Evolutionary conservation across 148 eudicot species (phyloP), one percentile per base, ranked within the genome.

Genomic region (Rhododendron henanense): DNA sequence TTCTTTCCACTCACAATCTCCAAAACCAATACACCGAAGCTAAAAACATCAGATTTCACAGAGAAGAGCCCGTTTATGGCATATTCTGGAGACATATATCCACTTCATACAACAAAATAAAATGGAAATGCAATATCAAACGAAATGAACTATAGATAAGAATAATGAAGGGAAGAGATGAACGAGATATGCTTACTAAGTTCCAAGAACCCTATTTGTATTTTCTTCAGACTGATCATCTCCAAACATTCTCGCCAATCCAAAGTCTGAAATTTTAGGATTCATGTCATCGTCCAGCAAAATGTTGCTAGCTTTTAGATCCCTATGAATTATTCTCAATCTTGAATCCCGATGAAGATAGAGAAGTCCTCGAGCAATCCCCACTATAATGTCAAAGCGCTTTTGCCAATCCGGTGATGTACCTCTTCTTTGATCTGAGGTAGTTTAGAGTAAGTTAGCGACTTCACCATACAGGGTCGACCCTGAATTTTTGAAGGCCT

Each of bases 291-390:
- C 1, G 59, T 53, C 59, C 0, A 53, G 59, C 59, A 57, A 19
- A 57, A 57, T 50, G 44, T 41, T 41, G 44, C 44, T 41, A 41
- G 44, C 7, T 41, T 41, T 89, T 2, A 89, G 84, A 85, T 89
- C 90, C 75, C 90, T 84, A 31, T 89, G 90, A 48, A 89, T 89
- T 47, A 89, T 87, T 85, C 91, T 87, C 84, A 89, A 79, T 41
- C 91, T 87, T 16, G 91, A 89, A 77, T 89, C 91, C 23, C 85
- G 84, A 25, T 89, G 91, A 78, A 89, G 91, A 83, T 89, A 87
- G 31, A 89, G 85, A 25, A 89, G 78, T 73, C 89, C 91, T 63
- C 91, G 37, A 10, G 89, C 89, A 79, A 89, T 85, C 71, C 91
- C 91, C n/a, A 79, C 16, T 14, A 87, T 85, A 19, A 89, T 89